Evolutionary conservation across 73 alveolate species (phyloP), one percentile per base, ranked within the genome.

Genomic region (Tetrahymena elliotti): DNA sequence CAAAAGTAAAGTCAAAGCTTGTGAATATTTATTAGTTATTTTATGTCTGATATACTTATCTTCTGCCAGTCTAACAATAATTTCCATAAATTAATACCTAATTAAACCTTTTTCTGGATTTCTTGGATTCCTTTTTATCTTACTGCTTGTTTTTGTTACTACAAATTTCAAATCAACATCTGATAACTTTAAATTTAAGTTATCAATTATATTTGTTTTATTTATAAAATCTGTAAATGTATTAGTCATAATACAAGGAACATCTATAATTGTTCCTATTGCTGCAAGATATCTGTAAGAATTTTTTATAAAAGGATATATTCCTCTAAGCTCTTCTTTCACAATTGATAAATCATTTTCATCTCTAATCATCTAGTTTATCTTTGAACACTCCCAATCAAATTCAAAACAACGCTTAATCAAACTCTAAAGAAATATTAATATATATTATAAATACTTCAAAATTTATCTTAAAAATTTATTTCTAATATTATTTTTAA

Each of bases 81-180:
- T 93, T 94, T 97, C 99, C 98, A 97, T 94, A 37, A 97, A 97
- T 94, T 97, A 84, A 93, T 97, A 97, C 37, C 99, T 88, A 8
- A 97, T 95, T n/a, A 97, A 93, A 33, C 93, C 53, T 33, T 97
- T 96, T 18, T 97, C 98, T 39, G 98, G 98, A 92, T 96, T 97
- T 93, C 94, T 68, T 12, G 97, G 96, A 83, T 96, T 94, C 31
- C 93, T 52, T 95, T 97, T 97, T 39, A 83, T 88, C 41, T 96
- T 95, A 6, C 93, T 92, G 20, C 97, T 97, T 35, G 98, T 96
- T 11, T 96, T 96, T 31, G 98, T 96, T 6, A 94, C 95, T 35
- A 95, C 98, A 54, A 96, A 96, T 34, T 94, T 95, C 31, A 96
- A 38, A 93, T 95, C 97, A 20, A 95, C 84, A 93, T 96, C 97